Evolutionary conservation across 2,329 filamentous ascomycete genomes (phyloP).

Genomic region (Talaromyces sp.): DNA sequence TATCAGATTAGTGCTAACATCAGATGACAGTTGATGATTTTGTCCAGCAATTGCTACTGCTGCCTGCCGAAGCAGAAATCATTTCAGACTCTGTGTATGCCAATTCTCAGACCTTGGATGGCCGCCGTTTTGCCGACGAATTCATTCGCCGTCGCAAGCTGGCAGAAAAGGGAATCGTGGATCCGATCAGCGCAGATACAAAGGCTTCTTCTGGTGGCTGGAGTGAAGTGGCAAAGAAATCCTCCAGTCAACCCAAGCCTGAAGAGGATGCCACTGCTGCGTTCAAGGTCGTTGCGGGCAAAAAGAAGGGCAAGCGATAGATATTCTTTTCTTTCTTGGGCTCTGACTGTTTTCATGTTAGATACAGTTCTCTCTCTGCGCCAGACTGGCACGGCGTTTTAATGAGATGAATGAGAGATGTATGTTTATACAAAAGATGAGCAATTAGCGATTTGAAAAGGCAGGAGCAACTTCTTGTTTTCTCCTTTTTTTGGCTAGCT

Average conservation of each 20-base stretch:
- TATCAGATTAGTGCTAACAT: conserved; percentile 6
- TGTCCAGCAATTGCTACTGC: conserved; percentile 65
- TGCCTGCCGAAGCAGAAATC: conserved; percentile 72
- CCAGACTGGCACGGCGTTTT: neutral
- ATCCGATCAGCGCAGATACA: conserved; percentile 49
- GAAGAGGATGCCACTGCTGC: conserved; percentile 50
- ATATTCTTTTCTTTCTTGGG: conserved; percentile 7
- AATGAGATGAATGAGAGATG: neutral
- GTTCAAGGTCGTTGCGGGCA: conserved; percentile 86
- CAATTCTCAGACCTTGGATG: conserved; percentile 83
- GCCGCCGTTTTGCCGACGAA: conserved; percentile 87
- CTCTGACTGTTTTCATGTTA: neutral
- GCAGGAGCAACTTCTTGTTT: neutral
- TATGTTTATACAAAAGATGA: neutral
- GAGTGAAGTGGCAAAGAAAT: conserved; percentile 98
- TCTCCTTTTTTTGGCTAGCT: neutral
- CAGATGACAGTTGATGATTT: conserved; percentile 66
- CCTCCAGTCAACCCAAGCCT: conserved; percentile 44
- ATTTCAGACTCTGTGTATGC: conserved; percentile 88
- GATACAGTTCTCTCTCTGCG: neutral
- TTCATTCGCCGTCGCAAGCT: conserved; percentile 89
- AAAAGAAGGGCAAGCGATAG: conserved; percentile 83
- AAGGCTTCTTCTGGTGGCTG: conserved; percentile 64
- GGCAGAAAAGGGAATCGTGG: conserved; percentile 84
- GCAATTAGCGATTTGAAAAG: neutral